phyloP scores from a whole-genome alignment of 129 eudicot genomes.

The Solidago caesia region DNA sequence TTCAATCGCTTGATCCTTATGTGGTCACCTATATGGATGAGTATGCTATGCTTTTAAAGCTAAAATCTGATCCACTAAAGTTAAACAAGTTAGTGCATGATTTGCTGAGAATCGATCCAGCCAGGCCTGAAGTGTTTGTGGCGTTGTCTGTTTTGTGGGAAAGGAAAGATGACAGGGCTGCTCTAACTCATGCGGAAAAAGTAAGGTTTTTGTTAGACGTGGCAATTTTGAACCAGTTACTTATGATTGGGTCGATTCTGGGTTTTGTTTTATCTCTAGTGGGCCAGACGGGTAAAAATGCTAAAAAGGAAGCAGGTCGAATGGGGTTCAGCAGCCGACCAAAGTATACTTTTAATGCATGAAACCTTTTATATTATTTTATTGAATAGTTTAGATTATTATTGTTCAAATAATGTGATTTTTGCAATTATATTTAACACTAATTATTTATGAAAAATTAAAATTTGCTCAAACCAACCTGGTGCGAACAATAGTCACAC shows the following conservation, averaged over 20 bases:
- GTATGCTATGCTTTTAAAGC: conserved; percentile 96
- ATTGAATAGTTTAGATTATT: not conserved
- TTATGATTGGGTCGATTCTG: conserved; percentile 6
- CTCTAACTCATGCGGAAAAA: conserved; percentile 81
- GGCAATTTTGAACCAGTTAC: not conserved
- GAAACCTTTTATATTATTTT: not conserved
- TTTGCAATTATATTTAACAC: not conserved
- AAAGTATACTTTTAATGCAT: conserved; percentile 3
- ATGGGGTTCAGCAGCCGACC: not conserved
- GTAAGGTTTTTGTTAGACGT: conserved; percentile 36
- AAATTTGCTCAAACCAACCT: not conserved
- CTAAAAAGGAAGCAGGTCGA: not conserved
- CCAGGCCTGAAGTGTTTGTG: conserved; percentile 95
- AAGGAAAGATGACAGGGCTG: conserved; percentile 93
- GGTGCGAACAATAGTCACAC: not conserved
- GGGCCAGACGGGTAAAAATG: not conserved
- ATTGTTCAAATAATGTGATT: not conserved
- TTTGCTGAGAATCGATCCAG: conserved; percentile 70
- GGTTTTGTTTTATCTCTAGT: not conserved
- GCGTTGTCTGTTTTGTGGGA: conserved; percentile 92
- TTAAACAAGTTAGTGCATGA: conserved; percentile 90
- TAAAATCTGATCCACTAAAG: conserved; percentile 69
- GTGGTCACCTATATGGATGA: conserved; percentile 93
- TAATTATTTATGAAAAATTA: not conserved
- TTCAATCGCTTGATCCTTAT: conserved; percentile 86